A percentile compares a stretch with the other conserved stretches of the same genome.
Conservation (phyloP, 495 filamentous ascomycete genomes). For the Penicillium malachiteum region DNA sequence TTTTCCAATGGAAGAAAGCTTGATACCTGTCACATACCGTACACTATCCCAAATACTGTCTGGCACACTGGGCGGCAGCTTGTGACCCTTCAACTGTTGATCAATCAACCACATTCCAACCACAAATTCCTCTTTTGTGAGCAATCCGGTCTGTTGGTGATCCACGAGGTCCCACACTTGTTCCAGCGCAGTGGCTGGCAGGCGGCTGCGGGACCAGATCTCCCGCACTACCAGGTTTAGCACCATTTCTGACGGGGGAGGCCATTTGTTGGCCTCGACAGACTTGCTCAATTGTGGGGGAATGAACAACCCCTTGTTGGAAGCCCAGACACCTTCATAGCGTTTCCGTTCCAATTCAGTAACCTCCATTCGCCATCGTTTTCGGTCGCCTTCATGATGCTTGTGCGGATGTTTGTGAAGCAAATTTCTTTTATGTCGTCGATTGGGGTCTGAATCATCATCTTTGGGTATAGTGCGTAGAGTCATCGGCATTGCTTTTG, state of each 20-base stretch:
- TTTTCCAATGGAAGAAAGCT: conserved; percentile 19
- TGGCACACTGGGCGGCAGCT: conserved; percentile 74
- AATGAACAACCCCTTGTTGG: conserved; percentile 73
- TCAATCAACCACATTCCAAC: conserved; percentile 96
- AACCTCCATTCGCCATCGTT: conserved; percentile 77
- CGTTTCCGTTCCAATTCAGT: conserved; percentile 76
- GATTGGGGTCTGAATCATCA: conserved; percentile 56
- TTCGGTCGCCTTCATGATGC: conserved; percentile 83
- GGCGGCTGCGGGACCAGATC: conserved; percentile 77
- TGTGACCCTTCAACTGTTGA: conserved; percentile 81
- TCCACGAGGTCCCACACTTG: conserved; percentile 89
- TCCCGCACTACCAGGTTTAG: conserved; percentile 80
- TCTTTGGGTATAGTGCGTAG: conserved; percentile 62
- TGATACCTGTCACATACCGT: conserved; percentile 51
- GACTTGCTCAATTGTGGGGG: conserved; percentile 11
- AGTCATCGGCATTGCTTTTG: conserved; percentile 66
- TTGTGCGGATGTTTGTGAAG: conserved; percentile 74
- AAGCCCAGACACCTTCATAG: conserved; percentile 98
- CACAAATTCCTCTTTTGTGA: conserved; percentile 83
- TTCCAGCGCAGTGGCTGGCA: conserved; percentile 66
- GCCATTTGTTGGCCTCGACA: conserved; percentile 18
- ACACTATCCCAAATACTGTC: conserved; percentile 89
- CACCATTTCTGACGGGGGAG: conserved; percentile 54
- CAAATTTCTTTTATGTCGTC: conserved; percentile 46
- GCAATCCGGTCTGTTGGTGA: conserved; percentile 51